A percentile compares a stretch with the other conserved stretches of the same genome.
phyloP scores from a whole-genome alignment of 1,284 basidiomycete genomes.

The Vanrija pseudolonga region DNA sequence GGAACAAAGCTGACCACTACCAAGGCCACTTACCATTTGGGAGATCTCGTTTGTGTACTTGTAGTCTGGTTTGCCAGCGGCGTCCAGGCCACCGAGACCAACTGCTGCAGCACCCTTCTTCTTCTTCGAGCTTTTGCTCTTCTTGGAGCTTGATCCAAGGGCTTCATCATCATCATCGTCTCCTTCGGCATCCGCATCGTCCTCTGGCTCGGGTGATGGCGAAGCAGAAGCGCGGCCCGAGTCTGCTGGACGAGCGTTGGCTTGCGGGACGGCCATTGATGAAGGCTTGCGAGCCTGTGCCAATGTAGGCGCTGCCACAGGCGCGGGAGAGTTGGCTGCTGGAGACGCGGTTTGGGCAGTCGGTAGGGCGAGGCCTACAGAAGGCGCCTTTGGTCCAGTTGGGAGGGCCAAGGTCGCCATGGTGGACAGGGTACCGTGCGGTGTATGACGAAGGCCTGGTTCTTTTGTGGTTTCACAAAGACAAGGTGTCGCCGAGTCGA shows the following conservation, averaged over 20 bases:
- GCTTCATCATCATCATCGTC: conserved; percentile 35
- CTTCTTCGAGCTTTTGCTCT: conserved; percentile 21
- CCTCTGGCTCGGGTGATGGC: conserved; percentile 26
- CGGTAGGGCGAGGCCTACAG: conserved; percentile 17
- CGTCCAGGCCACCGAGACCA: conserved; percentile 4
- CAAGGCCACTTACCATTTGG: conserved; percentile 60
- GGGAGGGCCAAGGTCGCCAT: neutral
- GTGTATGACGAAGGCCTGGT: too few relatives aligned
- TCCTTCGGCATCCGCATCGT: conserved; percentile 31
- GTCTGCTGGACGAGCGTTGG: neutral
- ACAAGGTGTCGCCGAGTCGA: too few relatives aligned
- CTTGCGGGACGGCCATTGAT: too few relatives aligned
- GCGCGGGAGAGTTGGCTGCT: conserved; percentile 8
- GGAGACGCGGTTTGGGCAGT: neutral
- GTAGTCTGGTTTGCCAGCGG: conserved; percentile 54
- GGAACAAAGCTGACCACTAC: neutral
- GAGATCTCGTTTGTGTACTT: conserved; percentile 76
- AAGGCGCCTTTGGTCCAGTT: conserved; percentile 9
- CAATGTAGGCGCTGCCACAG: neutral
- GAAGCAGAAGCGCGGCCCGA: conserved; percentile 9
- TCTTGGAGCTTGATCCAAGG: conserved; percentile 7
- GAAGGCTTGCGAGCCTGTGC: too few relatives aligned
- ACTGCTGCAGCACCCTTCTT: conserved; percentile 19
- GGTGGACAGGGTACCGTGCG: neutral
- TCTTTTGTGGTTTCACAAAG: too few relatives aligned